phyloP scores from a whole-genome alignment of 441 rosid species.

The Gossypium aridum region DNA sequence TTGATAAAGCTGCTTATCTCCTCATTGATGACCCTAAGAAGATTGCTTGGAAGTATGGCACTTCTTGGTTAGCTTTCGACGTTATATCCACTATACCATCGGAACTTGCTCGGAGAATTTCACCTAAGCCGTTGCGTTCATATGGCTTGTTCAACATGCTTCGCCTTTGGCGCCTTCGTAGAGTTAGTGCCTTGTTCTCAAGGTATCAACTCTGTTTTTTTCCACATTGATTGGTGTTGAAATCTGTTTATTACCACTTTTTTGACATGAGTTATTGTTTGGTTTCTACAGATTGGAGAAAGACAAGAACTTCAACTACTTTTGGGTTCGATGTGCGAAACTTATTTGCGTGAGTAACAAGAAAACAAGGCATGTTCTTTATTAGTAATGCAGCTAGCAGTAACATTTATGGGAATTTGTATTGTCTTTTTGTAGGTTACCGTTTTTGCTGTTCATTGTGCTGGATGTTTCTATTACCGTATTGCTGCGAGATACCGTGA shows the following conservation, averaged over 20 bases:
- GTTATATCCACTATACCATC: slow-evolving; percentile 55
- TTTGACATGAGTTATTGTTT: neutral
- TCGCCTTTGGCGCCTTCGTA: slow-evolving; percentile 79
- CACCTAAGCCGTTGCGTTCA: slow-evolving; percentile 35
- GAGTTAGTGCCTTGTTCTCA: slow-evolving; percentile 67
- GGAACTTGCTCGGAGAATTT: slow-evolving; percentile 48
- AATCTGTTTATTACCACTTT: neutral
- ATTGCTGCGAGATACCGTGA: slow-evolving; percentile 45
- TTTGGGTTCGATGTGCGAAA: slow-evolving; percentile 66
- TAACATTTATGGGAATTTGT: neutral
- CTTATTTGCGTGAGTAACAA: slow-evolving; percentile 49
- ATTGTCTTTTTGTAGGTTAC: slow-evolving; percentile 42
- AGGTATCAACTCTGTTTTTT: slow-evolving; percentile 24
- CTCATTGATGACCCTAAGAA: slow-evolving; percentile 44
- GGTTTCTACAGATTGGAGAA: slow-evolving; percentile 53
- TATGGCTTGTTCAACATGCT: slow-evolving; percentile 72
- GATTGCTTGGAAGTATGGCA: slow-evolving; percentile 56
- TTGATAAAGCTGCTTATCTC: slow-evolving; percentile 48
- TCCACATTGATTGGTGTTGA: neutral
- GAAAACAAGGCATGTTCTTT: no score
- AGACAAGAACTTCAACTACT: slow-evolving; percentile 58
- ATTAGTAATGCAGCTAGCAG: neutral
- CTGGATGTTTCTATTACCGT: slow-evolving; percentile 63
- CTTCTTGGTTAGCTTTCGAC: slow-evolving; percentile 54
- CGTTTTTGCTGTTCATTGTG: slow-evolving; percentile 56